Conservation (phyloP, 2,329 filamentous ascomycete genomes). For the Penicillium sp. region DNA sequence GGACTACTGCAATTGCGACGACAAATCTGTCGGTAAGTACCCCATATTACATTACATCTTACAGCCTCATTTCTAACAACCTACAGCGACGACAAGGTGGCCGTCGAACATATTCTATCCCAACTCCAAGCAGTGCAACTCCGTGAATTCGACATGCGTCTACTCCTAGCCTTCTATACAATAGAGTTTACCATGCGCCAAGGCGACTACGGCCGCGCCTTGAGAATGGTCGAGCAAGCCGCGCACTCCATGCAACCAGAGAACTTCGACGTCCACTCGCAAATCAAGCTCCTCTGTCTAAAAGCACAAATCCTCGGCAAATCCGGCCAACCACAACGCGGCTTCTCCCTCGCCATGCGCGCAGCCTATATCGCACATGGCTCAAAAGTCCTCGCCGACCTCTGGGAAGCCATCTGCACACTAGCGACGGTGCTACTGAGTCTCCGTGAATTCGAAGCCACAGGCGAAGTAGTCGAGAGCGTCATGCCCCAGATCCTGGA, state of each 20-base stretch:
- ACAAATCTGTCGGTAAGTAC: slow-evolving; percentile 41
- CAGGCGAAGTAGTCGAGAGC: slow-evolving; percentile 61
- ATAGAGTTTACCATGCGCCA: slow-evolving; percentile 59
- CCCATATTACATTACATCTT: not conserved
- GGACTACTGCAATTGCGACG: slow-evolving; percentile 44
- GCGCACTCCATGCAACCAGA: slow-evolving; percentile 53
- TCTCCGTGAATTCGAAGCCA: slow-evolving; percentile 67
- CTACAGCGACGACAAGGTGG: slow-evolving; percentile 54
- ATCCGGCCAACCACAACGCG: slow-evolving; percentile 67
- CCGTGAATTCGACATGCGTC: slow-evolving; percentile 58
- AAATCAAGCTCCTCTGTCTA: slow-evolving; percentile 67
- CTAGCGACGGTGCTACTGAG: slow-evolving; percentile 67
- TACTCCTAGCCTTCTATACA: slow-evolving; percentile 58
- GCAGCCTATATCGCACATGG: slow-evolving; percentile 72
- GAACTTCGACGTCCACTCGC: slow-evolving; percentile 63
- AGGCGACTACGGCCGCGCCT: slow-evolving; percentile 52
- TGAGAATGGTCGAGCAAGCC: slow-evolving; percentile 53
- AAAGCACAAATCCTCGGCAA: slow-evolving; percentile 70
- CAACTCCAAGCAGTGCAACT: slow-evolving; percentile 54
- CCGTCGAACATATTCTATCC: slow-evolving; percentile 56
- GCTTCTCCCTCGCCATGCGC: slow-evolving; percentile 72
- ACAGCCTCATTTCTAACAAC: slow-evolving; percentile 15
- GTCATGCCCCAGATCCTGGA: slow-evolving; percentile 76
- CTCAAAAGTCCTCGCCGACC: slow-evolving; percentile 62
- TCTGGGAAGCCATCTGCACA: slow-evolving; percentile 70